Evolutionary conservation across 441 rosid genomes (phyloP).

Genomic region (Aleurites moluccanus): DNA sequence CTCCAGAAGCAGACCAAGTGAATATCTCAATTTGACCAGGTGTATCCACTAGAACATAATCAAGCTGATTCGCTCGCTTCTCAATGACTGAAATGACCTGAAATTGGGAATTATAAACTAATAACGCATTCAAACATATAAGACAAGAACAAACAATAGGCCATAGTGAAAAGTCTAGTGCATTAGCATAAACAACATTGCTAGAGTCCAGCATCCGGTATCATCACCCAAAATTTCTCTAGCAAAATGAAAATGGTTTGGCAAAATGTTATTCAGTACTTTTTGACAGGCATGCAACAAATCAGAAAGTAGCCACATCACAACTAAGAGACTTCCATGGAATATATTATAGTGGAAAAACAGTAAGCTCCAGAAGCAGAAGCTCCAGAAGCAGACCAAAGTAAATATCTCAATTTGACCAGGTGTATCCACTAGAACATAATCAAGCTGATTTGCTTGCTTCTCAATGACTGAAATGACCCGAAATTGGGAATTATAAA

Average conservation of each 20-base stretch:
- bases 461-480: constrained; percentile 75
- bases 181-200: neutral
- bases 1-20: constrained; percentile 99
- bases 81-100: constrained; percentile 79
- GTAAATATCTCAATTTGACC: constrained; percentile 99
- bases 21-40: constrained; percentile 99
- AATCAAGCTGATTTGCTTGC: constrained; percentile 91
- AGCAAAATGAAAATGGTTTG: neutral
- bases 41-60: constrained; percentile 96
- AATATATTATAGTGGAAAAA: neutral
- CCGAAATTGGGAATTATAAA: constrained; percentile 38
- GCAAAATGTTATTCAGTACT: neutral
- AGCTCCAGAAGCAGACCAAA: constrained; percentile 99
- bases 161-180: neutral
- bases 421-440: constrained; percentile 97
- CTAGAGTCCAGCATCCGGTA: neutral
- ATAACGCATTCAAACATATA: neutral
- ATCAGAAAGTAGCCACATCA: neutral
- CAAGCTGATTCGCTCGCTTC: constrained; percentile 89
- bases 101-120: constrained; percentile 26
- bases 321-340: neutral
- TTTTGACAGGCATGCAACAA: neutral
- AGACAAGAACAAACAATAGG: neutral
- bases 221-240: neutral
- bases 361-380: no score